Conservation (phyloP, 768 basidiomycete genomes). For the Mycena vulgaris region DNA sequence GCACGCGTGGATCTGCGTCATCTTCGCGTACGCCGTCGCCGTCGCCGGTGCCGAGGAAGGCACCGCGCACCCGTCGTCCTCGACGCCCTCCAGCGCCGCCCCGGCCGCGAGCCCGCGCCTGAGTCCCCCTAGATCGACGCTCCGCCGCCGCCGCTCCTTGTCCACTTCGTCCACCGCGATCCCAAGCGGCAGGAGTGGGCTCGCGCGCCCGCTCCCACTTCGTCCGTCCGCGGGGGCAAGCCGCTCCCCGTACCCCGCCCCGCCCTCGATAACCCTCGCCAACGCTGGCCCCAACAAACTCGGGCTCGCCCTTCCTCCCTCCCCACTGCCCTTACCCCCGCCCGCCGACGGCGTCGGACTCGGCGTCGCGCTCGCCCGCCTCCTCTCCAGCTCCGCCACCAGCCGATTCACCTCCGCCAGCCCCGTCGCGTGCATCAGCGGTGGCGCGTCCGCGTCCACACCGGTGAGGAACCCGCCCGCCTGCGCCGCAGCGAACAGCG, state of each 20-base stretch:
- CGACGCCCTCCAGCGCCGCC: background rate
- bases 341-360: conserved; percentile 13
- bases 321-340: background rate
- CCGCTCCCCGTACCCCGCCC: no score
- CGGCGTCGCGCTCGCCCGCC: conserved; percentile 30
- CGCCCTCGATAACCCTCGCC: conserved; percentile 7
- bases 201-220: conserved; percentile 16
- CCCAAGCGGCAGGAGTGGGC: conserved; percentile 35
- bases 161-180: conserved; percentile 41
- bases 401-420: conserved; percentile 34
- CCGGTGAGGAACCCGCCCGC: conserved; percentile 18
- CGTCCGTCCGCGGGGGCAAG: no score
- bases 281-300: conserved; percentile 26
- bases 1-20: conserved; percentile 9
- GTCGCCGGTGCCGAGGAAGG: background rate
- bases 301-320: conserved; percentile 4
- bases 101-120: background rate
- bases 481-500: conserved; percentile 19
- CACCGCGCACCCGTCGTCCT: conserved; percentile 11
- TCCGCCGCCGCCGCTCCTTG: conserved; percentile 31
- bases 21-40: background rate
- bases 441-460: no score
- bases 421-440: conserved; percentile 27
- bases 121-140: background rate
- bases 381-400: conserved; percentile 32